Evolutionary conservation across 345 rosid genomes (phyloP).

Genomic region (Reutealis trisperma): DNA sequence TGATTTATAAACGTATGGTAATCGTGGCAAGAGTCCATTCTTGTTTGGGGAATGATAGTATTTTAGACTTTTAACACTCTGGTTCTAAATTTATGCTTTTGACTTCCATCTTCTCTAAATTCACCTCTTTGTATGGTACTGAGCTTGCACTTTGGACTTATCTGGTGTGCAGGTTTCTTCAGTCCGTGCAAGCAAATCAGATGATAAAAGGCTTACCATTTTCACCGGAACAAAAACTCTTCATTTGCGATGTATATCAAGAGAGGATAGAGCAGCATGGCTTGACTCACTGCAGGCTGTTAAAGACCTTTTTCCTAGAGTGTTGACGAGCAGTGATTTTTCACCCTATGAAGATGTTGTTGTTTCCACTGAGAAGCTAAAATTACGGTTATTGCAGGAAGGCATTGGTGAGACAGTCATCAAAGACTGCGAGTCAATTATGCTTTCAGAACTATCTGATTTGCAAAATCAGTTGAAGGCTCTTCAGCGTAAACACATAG

Average conservation of each 20-base stretch:
- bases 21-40: not conserved
- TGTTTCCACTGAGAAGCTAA: constrained; percentile 86
- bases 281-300: constrained; percentile 79
- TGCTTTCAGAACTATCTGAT: constrained; percentile 71
- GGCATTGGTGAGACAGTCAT: constrained; percentile 63
- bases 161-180: constrained; percentile 79
- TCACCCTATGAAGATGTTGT: constrained; percentile 66
- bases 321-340: constrained; percentile 57
- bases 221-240: constrained; percentile 98
- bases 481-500: constrained; percentile 67
- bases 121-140: not conserved
- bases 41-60: not conserved
- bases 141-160: constrained; percentile 14
- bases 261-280: constrained; percentile 85
- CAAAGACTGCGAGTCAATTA: constrained; percentile 85
- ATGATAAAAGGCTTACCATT: constrained; percentile 92
- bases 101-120: not conserved
- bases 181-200: constrained; percentile 89
- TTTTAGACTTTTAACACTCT: not conserved
- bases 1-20: not conserved
- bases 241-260: constrained; percentile 73
- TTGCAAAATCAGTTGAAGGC: constrained; percentile 70
- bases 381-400: constrained; percentile 71
- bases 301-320: constrained; percentile 85
- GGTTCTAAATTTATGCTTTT: not conserved